These are phyloP conservation scores for Nigrospora osmanthi DNA, from an alignment of 2,329 filamentous ascomycete species.

Conservation along the genomic window DNA sequence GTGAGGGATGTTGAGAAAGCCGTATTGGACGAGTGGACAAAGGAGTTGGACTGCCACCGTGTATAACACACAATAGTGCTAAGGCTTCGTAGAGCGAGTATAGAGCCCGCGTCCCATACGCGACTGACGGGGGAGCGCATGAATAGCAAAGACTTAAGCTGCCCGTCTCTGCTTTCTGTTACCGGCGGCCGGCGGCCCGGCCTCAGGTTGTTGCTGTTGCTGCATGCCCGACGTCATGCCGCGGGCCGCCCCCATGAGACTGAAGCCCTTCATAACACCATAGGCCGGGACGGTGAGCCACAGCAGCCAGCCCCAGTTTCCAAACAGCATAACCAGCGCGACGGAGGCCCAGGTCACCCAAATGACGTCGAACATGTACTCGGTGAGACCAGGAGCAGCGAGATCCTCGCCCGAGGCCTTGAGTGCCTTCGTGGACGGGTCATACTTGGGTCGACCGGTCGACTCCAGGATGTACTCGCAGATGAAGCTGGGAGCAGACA, in stretches of 20 bases:
- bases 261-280: constrained; percentile 44
- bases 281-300: constrained; percentile 49
- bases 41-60: constrained; percentile 31
- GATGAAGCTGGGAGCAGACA: constrained; percentile 67
- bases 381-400: constrained; percentile 77
- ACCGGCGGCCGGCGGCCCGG: constrained; percentile 27
- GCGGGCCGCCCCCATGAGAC: constrained; percentile 45
- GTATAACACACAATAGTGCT: constrained; percentile 5
- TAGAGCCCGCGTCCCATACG: neutral
- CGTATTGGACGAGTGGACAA: constrained; percentile 46
- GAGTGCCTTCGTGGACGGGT: constrained; percentile 56
- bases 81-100: neutral
- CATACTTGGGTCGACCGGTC: constrained; percentile 71
- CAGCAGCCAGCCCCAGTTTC: constrained; percentile 64
- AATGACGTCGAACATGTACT: constrained; percentile 96
- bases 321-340: constrained; percentile 64
- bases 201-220: constrained; percentile 23
- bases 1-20: constrained; percentile 46
- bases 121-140: too few species aligned
- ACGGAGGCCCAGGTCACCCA: constrained; percentile 88
- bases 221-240: constrained; percentile 40
- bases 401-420: constrained; percentile 80
- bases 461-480: constrained; percentile 84
- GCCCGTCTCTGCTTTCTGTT: constrained; percentile 49
- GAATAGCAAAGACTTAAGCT: constrained; percentile 25